These are phyloP conservation scores for Claviceps monticola DNA, from an alignment of 2,329 filamentous ascomycete genomes.

Conservation along the genomic window DNA sequence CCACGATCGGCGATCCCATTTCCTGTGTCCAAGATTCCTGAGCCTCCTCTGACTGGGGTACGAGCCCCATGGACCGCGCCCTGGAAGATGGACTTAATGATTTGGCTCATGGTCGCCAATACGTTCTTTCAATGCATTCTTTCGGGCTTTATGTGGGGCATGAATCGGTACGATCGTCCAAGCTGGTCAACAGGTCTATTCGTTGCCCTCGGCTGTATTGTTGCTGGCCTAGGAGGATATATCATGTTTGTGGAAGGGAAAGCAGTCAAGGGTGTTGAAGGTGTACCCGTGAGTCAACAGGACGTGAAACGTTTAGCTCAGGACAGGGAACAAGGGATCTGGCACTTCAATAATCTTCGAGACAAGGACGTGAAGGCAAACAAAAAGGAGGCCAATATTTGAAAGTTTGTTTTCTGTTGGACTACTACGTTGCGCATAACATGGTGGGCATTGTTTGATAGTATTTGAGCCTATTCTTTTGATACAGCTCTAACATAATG, in stretches of 20 bases:
- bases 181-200: conserved; percentile 70
- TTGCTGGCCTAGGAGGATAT: conserved; percentile 53
- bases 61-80: conserved; percentile 51
- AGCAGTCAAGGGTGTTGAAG: conserved; percentile 57
- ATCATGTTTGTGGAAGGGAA: conserved; percentile 61
- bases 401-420: neutral
- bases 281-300: conserved; percentile 46
- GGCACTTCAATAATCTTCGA: conserved; percentile 36
- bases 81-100: conserved; percentile 69
- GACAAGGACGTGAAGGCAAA: conserved; percentile 16
- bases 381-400: conserved; percentile 1
- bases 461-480: too few species aligned
- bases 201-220: conserved; percentile 58
- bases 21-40: conserved; percentile 48
- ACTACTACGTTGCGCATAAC: neutral
- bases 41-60: conserved; percentile 55
- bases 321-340: conserved; percentile 41
- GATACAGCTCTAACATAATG: too few species aligned
- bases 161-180: conserved; percentile 60
- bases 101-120: conserved; percentile 69
- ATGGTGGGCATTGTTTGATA: neutral
- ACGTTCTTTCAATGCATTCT: conserved; percentile 64
- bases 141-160: conserved; percentile 71
- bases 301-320: conserved; percentile 35
- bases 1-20: conserved; percentile 35